phyloP scores from a whole-genome alignment of 148 eudicot genomes.

The Rhododendron henanense region DNA sequence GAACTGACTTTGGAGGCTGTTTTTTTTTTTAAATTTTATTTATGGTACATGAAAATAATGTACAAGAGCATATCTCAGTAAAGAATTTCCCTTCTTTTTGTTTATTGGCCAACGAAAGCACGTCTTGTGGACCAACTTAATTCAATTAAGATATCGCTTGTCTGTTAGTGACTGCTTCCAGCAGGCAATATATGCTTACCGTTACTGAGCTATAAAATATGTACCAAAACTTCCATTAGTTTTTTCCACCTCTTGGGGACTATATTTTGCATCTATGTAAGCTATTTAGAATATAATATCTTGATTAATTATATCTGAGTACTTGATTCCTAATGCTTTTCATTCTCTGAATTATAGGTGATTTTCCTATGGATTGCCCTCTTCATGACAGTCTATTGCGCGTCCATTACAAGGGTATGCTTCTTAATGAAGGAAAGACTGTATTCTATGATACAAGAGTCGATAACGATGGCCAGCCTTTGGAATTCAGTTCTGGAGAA shows the following conservation, averaged over 20 bases:
- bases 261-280: background rate
- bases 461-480: conserved; percentile 85
- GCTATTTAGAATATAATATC: background rate
- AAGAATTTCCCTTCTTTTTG: background rate
- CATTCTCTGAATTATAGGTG: conserved; percentile 48
- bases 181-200: background rate
- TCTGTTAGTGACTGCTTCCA: background rate
- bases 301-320: background rate
- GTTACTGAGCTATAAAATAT: background rate
- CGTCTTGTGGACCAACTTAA: background rate
- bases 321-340: conserved; percentile 7
- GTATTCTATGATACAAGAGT: conserved; percentile 85
- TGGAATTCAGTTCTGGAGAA: conserved; percentile 96
- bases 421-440: conserved; percentile 71
- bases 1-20: background rate
- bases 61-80: background rate
- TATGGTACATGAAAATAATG: background rate
- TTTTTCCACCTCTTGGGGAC: background rate
- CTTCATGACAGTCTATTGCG: conserved; percentile 89
- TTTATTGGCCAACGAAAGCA: background rate
- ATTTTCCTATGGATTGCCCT: conserved; percentile 99
- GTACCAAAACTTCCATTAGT: background rate
- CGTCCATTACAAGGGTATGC: conserved; percentile 91
- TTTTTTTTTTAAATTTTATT: background rate
- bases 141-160: too few species aligned